These are phyloP conservation scores for Sporobolomyces pararoseus DNA, from an alignment of 768 basidiomycete genomes.

Conservation along the genomic window DNA sequence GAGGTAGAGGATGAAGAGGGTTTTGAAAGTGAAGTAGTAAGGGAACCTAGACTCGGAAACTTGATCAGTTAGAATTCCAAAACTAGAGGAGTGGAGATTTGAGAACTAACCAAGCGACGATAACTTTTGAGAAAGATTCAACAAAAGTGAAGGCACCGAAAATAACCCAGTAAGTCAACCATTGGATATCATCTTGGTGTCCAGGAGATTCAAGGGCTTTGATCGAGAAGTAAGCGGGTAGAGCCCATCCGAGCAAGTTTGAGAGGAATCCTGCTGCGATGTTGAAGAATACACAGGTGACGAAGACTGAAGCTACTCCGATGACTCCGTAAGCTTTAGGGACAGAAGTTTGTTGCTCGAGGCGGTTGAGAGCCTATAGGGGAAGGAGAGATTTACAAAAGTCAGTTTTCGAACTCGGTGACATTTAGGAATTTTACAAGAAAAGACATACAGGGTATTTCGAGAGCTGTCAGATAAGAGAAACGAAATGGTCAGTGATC, in stretches of 20 bases:
- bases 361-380: conserved; percentile 58
- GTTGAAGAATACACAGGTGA: conserved; percentile 77
- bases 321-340: conserved; percentile 88
- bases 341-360: conserved; percentile 85
- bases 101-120: conserved; percentile 68
- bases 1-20: conserved; percentile 51
- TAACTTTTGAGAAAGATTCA: conserved; percentile 73
- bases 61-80: background rate
- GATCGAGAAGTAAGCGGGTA: conserved; percentile 93
- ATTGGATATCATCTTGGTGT: conserved; percentile 70
- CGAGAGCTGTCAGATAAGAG: conserved; percentile 49
- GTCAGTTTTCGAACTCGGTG: too few relatives aligned
- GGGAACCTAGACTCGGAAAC: conserved; percentile 48
- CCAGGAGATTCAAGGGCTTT: conserved; percentile 86
- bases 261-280: conserved; percentile 86
- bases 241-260: conserved; percentile 87
- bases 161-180: conserved; percentile 96
- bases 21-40: conserved; percentile 53
- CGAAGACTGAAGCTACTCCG: conserved; percentile 64
- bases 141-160: conserved; percentile 88
- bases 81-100: background rate
- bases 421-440: too few relatives aligned
- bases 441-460: conserved; percentile 73
- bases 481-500: background rate
- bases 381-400: background rate